A percentile compares a stretch with the other conserved stretches of the same genome.
These are phyloP conservation scores for Cladophialophora yegresii DNA, from an alignment of 2,329 filamentous ascomycete genomes.

Conservation along the genomic window DNA sequence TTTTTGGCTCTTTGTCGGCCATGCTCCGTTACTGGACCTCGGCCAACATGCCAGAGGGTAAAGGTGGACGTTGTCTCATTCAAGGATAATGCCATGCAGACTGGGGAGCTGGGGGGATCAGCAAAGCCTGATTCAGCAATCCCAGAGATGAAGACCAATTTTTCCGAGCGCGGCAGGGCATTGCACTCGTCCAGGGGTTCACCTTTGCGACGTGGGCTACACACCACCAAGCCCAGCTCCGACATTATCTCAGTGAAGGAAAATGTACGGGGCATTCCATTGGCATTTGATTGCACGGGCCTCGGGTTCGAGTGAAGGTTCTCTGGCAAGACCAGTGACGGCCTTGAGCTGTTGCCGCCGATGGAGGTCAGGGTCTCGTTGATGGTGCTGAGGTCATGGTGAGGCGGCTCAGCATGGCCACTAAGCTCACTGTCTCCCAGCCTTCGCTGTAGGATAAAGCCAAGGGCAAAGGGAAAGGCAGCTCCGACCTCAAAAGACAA, in stretches of 20 bases:
- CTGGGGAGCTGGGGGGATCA: background rate
- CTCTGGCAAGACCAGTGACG: conserved; percentile 53
- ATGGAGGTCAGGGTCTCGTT: conserved; percentile 41
- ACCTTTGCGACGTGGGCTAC: conserved; percentile 29
- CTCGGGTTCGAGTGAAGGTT: conserved; percentile 59
- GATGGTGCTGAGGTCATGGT: conserved; percentile 34
- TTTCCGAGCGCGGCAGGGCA: conserved; percentile 30
- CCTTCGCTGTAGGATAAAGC: conserved; percentile 84
- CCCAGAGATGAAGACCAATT: conserved; percentile 31
- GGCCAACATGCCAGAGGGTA: conserved; percentile 35
- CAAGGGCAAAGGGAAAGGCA: conserved; percentile 77
- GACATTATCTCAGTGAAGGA: conserved; percentile 35
- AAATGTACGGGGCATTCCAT: conserved; percentile 34
- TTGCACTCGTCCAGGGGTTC: conserved; percentile 30
- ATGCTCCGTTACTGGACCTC: conserved; percentile 47
- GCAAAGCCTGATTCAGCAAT: conserved; percentile 18
- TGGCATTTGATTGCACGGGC: conserved; percentile 36
- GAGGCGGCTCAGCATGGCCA: conserved; percentile 50
- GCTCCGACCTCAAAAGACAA: conserved; percentile 92
- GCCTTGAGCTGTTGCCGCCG: conserved; percentile 46
- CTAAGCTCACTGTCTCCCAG: conserved; percentile 48
- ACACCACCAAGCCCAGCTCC: conserved; percentile 35
- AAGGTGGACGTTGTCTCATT: conserved; percentile 32
- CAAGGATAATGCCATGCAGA: conserved; percentile 32
- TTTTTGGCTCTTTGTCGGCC: conserved; percentile 52